A percentile compares a stretch with the other conserved stretches of the same genome.
Evolutionary conservation across 2,329 filamentous ascomycete genomes (phyloP).

Genomic region (Fusarium drepaniforme): DNA sequence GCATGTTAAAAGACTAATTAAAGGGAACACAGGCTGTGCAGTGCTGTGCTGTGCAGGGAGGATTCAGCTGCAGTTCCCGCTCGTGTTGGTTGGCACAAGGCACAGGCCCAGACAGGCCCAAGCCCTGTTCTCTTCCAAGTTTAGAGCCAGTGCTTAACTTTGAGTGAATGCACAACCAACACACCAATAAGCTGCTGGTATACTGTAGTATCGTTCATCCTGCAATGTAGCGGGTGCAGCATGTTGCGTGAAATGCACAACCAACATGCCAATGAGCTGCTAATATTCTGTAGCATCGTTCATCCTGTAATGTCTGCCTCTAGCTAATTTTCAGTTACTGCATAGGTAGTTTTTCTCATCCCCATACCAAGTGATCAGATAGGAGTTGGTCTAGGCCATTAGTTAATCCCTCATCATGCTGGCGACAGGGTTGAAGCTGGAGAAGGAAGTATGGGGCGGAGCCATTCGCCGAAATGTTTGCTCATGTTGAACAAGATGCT

Average conservation of each 20-base stretch:
- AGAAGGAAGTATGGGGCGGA: neutral
- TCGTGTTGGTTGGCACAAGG: neutral
- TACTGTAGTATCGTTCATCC: neutral
- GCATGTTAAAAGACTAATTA: neutral
- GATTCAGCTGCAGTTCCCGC: neutral
- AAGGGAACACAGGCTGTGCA: neutral
- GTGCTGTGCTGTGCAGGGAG: neutral
- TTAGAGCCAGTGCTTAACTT: neutral
- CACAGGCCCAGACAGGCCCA: neutral
- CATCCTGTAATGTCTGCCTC: neutral
- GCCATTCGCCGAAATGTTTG: neutral
- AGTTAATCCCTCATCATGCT: neutral
- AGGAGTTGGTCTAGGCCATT: neutral
- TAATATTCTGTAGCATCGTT: neutral
- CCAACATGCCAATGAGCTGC: neutral
- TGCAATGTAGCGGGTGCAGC: too few relatives aligned
- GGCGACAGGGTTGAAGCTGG: neutral
- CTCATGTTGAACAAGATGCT: neutral
- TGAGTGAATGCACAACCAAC: neutral
- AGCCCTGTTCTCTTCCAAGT: neutral
- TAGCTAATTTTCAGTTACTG: neutral
- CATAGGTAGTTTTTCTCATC: neutral
- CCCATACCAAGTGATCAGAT: neutral
- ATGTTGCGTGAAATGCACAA: neutral
- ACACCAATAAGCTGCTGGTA: neutral